phyloP scores from a whole-genome alignment of 2,329 filamentous ascomycete species.

The Pseudogymnoascus sp. region DNA sequence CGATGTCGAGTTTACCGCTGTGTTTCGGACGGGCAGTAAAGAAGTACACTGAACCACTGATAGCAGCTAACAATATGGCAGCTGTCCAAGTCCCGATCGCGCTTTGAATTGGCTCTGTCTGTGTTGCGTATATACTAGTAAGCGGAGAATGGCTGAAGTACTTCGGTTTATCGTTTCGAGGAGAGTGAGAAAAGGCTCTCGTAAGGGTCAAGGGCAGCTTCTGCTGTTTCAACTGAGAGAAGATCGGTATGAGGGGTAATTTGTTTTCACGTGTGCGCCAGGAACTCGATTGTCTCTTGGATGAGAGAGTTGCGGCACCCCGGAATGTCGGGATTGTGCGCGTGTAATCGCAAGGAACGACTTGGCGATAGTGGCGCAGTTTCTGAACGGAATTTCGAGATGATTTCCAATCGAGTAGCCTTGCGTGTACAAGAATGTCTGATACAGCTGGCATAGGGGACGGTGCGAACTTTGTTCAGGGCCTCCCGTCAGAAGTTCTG shows the following conservation, averaged over 20 bases:
- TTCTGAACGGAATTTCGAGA: background rate
- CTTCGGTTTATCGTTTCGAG: background rate
- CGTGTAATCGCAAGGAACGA: background rate
- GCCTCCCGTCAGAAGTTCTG: conserved; percentile 2
- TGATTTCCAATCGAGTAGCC: background rate
- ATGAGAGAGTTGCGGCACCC: background rate
- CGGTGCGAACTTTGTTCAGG: background rate
- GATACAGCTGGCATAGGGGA: conserved; percentile 1
- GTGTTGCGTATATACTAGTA: background rate
- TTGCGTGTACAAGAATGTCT: background rate
- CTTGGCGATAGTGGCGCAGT: background rate
- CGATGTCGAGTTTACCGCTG: conserved; percentile 1
- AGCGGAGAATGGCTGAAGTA: background rate
- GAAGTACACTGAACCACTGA: conserved; percentile 6
- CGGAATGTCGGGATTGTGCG: conserved; percentile 1
- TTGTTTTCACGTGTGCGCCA: background rate
- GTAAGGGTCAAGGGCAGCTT: background rate
- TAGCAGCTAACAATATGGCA: background rate
- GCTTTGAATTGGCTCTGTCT: conserved; percentile 1
- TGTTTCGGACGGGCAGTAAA: background rate
- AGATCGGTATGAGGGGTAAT: background rate
- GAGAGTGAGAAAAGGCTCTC: background rate
- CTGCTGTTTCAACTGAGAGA: background rate
- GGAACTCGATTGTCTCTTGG: background rate
- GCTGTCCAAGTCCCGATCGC: background rate